Evolutionary conservation across 805 yeast genomes (phyloP).

Genomic region (Tetrapisispora arboricola): DNA sequence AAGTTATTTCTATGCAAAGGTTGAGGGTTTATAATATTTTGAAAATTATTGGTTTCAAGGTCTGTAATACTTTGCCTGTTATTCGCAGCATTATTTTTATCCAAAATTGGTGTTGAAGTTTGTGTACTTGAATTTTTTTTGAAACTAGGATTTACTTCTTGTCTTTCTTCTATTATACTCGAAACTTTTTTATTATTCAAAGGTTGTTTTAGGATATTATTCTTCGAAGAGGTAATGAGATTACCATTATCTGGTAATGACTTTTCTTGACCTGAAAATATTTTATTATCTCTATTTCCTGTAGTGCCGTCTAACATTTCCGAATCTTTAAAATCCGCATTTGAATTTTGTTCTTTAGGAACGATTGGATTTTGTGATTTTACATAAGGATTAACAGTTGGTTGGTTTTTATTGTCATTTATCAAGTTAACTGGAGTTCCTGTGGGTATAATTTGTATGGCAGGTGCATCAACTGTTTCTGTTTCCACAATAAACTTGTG

Average conservation of each 20-base stretch:
- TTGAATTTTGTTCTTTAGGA: not conserved
- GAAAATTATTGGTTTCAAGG: not conserved
- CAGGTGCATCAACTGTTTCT: slow-evolving; percentile 46
- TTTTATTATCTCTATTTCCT: not conserved
- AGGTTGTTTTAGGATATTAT: too few species aligned
- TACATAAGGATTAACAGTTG: not conserved
- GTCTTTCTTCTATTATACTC: not conserved
- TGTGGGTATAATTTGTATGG: slow-evolving; percentile 14
- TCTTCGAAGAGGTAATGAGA: too few species aligned
- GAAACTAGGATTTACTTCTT: not conserved
- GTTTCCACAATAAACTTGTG: slow-evolving; percentile 47
- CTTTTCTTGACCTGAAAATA: not conserved
- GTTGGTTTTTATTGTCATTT: not conserved
- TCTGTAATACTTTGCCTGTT: not conserved
- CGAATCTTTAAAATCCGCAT: not conserved
- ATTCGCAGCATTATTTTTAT: not conserved
- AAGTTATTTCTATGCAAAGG: not conserved
- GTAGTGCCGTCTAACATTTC: not conserved
- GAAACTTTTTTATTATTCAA: not conserved
- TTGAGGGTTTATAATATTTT: not conserved
- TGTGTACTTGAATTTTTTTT: not conserved
- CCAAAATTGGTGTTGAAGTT: not conserved
- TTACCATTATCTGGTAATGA: too few species aligned
- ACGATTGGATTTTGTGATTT: not conserved
- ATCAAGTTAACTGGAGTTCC: not conserved